phyloP scores from a whole-genome alignment of 352 stramenopile genomes.

The Phytophthora europaea region DNA sequence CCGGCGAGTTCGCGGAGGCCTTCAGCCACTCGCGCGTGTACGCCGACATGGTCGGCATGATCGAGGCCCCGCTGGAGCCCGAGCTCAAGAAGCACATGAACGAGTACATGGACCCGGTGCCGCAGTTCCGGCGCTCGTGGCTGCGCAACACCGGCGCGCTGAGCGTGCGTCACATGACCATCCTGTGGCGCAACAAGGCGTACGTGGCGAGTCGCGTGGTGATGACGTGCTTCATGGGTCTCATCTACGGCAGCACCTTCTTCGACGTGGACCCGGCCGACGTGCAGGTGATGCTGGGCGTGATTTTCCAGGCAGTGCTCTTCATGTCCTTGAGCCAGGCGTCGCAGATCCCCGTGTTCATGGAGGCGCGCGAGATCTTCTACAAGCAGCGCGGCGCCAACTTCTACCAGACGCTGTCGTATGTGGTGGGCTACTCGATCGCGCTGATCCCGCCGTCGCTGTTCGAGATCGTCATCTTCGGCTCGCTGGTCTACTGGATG shows the following conservation, averaged over 20 bases:
- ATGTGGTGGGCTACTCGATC: conserved; percentile 20
- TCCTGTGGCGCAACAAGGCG: conserved; percentile 49
- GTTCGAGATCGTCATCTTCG: conserved; percentile 73
- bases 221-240: conserved; percentile 28
- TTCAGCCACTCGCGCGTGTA: too few relatives aligned
- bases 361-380: conserved; percentile 23
- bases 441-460: conserved; percentile 52
- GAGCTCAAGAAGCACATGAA: too few relatives aligned
- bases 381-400: conserved; percentile 21
- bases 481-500: conserved; percentile 83
- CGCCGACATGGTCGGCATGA: too few relatives aligned
- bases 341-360: conserved; percentile 21
- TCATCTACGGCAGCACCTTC: conserved; percentile 21
- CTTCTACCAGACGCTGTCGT: conserved; percentile 19
- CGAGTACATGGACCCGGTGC: conserved; percentile 29
- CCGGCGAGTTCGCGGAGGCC: too few relatives aligned
- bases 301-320: conserved; percentile 21
- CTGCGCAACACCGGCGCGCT: conserved; percentile 22
- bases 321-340: conserved; percentile 24
- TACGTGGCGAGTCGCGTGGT: conserved; percentile 31
- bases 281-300: conserved; percentile 22
- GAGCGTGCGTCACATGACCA: conserved; percentile 50
- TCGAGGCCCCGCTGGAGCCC: too few relatives aligned
- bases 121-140: conserved; percentile 31
- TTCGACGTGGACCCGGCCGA: conserved; percentile 9